These are phyloP conservation scores for Novymonas esmeraldas DNA, from an alignment of 208 protist species.

Conservation along the genomic window DNA sequence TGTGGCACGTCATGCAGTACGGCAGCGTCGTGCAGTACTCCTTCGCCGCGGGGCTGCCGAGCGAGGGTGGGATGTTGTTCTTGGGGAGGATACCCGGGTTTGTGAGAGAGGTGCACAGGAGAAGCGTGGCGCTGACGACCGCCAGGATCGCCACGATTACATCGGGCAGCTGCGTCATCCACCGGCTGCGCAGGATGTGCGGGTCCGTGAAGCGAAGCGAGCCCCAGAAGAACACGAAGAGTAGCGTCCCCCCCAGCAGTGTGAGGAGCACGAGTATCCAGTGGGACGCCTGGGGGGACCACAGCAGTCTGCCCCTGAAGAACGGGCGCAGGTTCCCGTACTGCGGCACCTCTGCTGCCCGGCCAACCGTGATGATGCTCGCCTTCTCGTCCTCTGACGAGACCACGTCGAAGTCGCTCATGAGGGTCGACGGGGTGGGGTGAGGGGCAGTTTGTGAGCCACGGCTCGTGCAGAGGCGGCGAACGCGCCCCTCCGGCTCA, in stretches of 20 bases:
- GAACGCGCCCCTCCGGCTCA: background rate
- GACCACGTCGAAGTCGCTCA: slow-evolving; percentile 36
- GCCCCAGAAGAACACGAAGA: slow-evolving; percentile 33
- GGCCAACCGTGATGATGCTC: slow-evolving; percentile 7
- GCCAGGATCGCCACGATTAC: slow-evolving; percentile 16
- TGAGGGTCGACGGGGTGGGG: background rate
- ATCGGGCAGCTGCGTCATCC: slow-evolving; percentile 32
- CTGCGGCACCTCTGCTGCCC: slow-evolving; percentile 16
- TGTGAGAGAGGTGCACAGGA: slow-evolving; percentile 28
- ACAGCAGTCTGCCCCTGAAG: slow-evolving; percentile 18
- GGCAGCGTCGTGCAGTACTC: slow-evolving; percentile 35
- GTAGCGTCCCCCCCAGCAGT: slow-evolving; percentile 10
- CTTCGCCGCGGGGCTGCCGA: slow-evolving; percentile 13
- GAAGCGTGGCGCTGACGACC: slow-evolving; percentile 12
- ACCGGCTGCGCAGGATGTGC: slow-evolving; percentile 8
- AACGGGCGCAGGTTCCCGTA: slow-evolving; percentile 33
- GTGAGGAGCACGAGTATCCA: slow-evolving; percentile 28
- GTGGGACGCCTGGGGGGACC: slow-evolving; percentile 34
- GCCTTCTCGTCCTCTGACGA: slow-evolving; percentile 29
- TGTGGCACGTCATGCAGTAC: slow-evolving; percentile 31
- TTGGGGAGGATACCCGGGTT: slow-evolving; percentile 35
- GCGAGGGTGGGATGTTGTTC: slow-evolving; percentile 8
- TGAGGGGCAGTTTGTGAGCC: background rate
- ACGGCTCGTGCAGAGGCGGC: background rate
- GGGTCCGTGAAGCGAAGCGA: slow-evolving; percentile 33